Conservation (phyloP, 2,329 filamentous ascomycete species). For the Chrysosphaeria jannelii region DNA sequence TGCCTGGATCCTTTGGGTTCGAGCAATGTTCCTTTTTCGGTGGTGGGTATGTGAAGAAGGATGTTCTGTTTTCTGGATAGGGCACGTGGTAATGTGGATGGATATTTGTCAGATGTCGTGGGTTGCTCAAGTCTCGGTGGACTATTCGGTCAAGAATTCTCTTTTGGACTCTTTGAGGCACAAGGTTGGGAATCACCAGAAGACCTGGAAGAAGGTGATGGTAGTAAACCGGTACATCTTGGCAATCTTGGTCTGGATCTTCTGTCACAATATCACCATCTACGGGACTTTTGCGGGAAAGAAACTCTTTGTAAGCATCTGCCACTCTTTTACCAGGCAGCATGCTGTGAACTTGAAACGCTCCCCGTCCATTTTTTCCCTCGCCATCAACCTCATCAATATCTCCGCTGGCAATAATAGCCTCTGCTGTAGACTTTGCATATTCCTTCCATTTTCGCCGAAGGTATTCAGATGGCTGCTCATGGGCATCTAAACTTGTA, state of each 20-base stretch:
- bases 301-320: conserved; percentile 14
- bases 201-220: conserved; percentile 45
- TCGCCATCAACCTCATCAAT: conserved; percentile 21
- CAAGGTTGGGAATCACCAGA: conserved; percentile 41
- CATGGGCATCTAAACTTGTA: conserved; percentile 37
- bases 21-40: too few species aligned
- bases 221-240: conserved; percentile 21
- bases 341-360: too few species aligned
- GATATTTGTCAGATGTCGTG: conserved; percentile 58
- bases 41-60: conserved; percentile 23
- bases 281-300: conserved; percentile 5
- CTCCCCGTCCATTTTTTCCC: conserved; percentile 7
- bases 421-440: conserved; percentile 24
- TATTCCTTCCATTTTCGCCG: conserved; percentile 47
- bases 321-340: conserved; percentile 13
- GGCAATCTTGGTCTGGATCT: background rate
- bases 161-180: conserved; percentile 39
- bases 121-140: conserved; percentile 31
- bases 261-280: conserved; percentile 2
- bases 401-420: conserved; percentile 19
- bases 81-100: conserved; percentile 10
- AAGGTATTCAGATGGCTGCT: conserved; percentile 42
- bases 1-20: conserved; percentile 12
- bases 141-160: conserved; percentile 42
- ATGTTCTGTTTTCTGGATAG: conserved; percentile 8